phyloP scores from a whole-genome alignment of 1,284 basidiomycete genomes.

The Tilletiaria anomala region DNA sequence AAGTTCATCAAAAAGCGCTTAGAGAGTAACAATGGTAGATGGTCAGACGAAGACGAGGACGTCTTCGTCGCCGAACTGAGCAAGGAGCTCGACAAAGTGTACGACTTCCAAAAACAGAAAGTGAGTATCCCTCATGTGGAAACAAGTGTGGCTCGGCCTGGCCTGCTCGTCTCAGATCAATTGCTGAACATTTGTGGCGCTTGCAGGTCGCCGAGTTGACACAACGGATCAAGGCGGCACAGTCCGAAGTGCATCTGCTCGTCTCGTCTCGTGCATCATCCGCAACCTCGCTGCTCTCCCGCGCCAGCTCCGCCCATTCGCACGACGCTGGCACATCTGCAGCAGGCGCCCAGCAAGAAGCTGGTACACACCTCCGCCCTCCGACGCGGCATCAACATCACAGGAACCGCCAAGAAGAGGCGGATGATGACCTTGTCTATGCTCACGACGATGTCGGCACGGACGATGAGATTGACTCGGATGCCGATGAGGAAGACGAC shows the following conservation, averaged over 20 bases:
- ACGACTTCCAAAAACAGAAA: conserved; percentile 85
- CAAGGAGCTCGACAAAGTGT: conserved; percentile 82
- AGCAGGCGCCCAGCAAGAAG: no score
- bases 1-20: conserved; percentile 38
- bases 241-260: conserved; percentile 34
- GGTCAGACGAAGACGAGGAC: conserved; percentile 39
- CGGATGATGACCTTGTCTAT: conserved; percentile 46
- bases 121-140: conserved; percentile 29
- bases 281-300: conserved; percentile 12
- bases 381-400: not conserved
- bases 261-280: conserved; percentile 24
- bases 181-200: not conserved
- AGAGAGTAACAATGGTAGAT: conserved; percentile 30
- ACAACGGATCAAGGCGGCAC: conserved; percentile 36
- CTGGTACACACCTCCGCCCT: not conserved
- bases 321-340: no score
- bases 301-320: conserved; percentile 7
- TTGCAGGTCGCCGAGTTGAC: conserved; percentile 29
- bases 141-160: not conserved
- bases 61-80: conserved; percentile 48
- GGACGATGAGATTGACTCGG: conserved; percentile 47
- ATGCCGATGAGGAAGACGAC: conserved; percentile 52
- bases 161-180: no score
- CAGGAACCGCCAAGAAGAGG: no score
- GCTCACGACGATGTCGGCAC: conserved; percentile 45